Conservation (phyloP, 371 early-diverging fungal genomes). For the Mucor sp. region DNA sequence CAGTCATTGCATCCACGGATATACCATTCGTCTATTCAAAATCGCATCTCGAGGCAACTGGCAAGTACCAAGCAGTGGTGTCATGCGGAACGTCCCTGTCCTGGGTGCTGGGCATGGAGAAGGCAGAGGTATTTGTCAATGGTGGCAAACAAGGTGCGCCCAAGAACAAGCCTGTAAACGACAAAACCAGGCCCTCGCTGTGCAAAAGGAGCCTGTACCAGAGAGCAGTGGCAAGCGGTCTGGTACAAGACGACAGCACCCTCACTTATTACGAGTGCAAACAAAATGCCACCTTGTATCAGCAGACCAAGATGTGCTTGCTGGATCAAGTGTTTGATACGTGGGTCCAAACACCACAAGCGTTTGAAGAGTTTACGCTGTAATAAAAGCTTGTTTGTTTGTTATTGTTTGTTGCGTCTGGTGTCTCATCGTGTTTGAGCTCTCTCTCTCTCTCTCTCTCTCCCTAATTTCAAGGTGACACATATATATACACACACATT, state of each 20-base stretch:
- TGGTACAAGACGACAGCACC: neutral
- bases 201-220: slow-evolving; percentile 48
- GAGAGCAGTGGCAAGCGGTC: slow-evolving; percentile 11
- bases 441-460: no score
- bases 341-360: slow-evolving; percentile 57
- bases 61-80: neutral
- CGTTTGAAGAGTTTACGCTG: slow-evolving; percentile 30
- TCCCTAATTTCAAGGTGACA: neutral
- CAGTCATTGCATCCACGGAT: slow-evolving; percentile 29
- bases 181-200: slow-evolving; percentile 47
- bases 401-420: neutral
- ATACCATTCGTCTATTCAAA: slow-evolving; percentile 55
- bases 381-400: neutral
- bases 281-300: slow-evolving; percentile 36
- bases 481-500: neutral
- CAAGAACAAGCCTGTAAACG: slow-evolving; percentile 48
- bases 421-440: neutral
- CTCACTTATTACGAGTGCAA: slow-evolving; percentile 54
- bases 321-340: slow-evolving; percentile 49
- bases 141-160: slow-evolving; percentile 59
- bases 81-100: slow-evolving; percentile 41
- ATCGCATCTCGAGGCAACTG: slow-evolving; percentile 22
- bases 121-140: slow-evolving; percentile 59
- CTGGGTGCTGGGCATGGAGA: slow-evolving; percentile 53
- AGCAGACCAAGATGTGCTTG: slow-evolving; percentile 41